Conservation (phyloP, 2,329 filamentous ascomycete species). For the Colletotrichum lini region DNA sequence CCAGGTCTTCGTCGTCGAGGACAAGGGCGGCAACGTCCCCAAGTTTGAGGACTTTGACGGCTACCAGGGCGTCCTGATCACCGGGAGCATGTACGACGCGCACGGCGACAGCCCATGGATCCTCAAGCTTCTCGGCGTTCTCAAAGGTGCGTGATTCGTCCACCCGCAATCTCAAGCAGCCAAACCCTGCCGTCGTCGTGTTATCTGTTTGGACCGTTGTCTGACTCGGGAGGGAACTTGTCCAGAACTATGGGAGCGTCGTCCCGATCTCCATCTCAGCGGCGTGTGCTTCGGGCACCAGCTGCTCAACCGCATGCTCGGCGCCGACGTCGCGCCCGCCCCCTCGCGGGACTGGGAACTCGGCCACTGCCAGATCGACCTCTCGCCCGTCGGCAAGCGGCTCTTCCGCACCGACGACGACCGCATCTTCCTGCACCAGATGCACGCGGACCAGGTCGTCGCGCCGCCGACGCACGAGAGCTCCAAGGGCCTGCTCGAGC, state of each 20-base stretch:
- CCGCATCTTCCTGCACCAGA: slow-evolving; percentile 77
- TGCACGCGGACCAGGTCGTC: slow-evolving; percentile 83
- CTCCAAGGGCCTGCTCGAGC: slow-evolving; percentile 54
- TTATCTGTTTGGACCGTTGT: neutral
- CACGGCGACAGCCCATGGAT: slow-evolving; percentile 83
- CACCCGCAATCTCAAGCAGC: too few relatives aligned
- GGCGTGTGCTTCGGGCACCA: slow-evolving; percentile 89
- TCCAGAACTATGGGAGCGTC: slow-evolving; percentile 63
- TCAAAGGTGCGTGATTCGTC: slow-evolving; percentile 54
- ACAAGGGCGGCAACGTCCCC: slow-evolving; percentile 63
- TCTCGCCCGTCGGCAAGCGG: slow-evolving; percentile 76
- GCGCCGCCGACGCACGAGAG: slow-evolving; percentile 69
- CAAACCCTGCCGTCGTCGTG: too few relatives aligned
- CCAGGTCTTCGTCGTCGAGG: slow-evolving; percentile 68
- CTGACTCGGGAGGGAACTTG: neutral
- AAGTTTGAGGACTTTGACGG: slow-evolving; percentile 66
- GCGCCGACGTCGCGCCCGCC: slow-evolving; percentile 75
- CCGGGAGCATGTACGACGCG: slow-evolving; percentile 78
- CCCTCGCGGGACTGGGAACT: slow-evolving; percentile 80
- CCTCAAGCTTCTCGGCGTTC: slow-evolving; percentile 73
- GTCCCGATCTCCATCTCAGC: slow-evolving; percentile 71
- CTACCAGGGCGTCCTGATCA: slow-evolving; percentile 82
- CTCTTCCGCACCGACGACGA: slow-evolving; percentile 72
- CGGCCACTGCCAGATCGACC: slow-evolving; percentile 74
- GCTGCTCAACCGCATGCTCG: slow-evolving; percentile 80